phyloP scores from a whole-genome alignment of 1,284 basidiomycete species.

The Trichosporon coremiiforme region DNA sequence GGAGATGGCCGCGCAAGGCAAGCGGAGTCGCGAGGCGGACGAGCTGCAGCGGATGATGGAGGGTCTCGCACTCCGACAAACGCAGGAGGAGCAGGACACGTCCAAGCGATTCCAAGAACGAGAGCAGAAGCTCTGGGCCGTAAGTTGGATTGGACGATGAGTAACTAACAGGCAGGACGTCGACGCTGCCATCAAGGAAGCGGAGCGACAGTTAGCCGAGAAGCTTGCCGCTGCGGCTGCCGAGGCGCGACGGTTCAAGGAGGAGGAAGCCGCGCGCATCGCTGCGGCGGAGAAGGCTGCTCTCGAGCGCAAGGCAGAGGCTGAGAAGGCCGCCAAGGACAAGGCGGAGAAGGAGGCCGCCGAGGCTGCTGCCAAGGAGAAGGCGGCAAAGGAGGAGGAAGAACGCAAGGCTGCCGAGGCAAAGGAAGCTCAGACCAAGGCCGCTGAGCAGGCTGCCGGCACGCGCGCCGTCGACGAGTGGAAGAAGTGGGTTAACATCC shows the following conservation, averaged over 20 bases:
- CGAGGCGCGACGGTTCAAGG: conserved; percentile 28
- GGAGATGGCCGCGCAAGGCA: conserved; percentile 23
- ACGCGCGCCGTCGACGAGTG: conserved; percentile 65
- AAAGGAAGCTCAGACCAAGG: conserved; percentile 29
- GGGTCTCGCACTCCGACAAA: conserved; percentile 40
- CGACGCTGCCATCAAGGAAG: conserved; percentile 43
- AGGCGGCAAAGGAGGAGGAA: conserved; percentile 27
- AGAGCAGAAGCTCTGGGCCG: conserved; percentile 47
- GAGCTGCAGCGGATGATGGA: conserved; percentile 44
- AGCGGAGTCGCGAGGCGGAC: conserved; percentile 38
- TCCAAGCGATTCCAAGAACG: conserved; percentile 41
- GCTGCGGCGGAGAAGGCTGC: conserved; percentile 39
- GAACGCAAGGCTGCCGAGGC: conserved; percentile 31
- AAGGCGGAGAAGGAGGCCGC: conserved; percentile 30
- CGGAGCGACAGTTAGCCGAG: conserved; percentile 34
- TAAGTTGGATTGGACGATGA: conserved; percentile 27
- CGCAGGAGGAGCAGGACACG: conserved; percentile 42
- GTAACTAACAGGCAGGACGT: conserved; percentile 38
- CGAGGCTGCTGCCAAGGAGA: conserved; percentile 21
- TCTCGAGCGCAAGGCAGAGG: conserved; percentile 34
- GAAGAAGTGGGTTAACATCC: conserved; percentile 63
- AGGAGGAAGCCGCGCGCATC: conserved; percentile 36
- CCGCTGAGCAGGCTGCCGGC: conserved; percentile 24
- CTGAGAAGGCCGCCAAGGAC: conserved; percentile 35
- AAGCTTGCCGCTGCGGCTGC: conserved; percentile 26